phyloP scores from a whole-genome alignment of 108 stramenopile species.

The Skeletonema potamos region DNA sequence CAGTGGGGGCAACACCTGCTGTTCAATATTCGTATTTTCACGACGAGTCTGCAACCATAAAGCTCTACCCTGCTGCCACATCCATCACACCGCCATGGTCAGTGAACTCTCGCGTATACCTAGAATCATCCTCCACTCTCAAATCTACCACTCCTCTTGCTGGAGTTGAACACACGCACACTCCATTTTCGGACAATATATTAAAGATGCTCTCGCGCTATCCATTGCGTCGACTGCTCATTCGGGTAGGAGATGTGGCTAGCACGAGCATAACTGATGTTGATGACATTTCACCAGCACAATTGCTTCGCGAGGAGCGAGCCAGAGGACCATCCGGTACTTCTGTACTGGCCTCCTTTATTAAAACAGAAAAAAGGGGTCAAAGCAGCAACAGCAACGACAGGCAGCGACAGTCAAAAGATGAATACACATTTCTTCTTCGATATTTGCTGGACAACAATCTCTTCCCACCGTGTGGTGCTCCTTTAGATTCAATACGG shows the following conservation, averaged over 20 bases:
- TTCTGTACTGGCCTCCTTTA: conserved; percentile 19
- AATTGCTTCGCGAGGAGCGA: conserved; percentile 15
- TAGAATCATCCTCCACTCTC: conserved; percentile 41
- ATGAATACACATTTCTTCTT: conserved; percentile 29
- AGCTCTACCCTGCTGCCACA: conserved; percentile 10
- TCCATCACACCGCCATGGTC: conserved; percentile 13
- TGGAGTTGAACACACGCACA: conserved; percentile 9
- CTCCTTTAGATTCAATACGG: conserved; percentile 41
- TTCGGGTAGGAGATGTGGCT: conserved; percentile 34
- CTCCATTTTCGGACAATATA: conserved; percentile 36
- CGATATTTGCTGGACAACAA: conserved; percentile 34
- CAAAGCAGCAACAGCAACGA: neutral
- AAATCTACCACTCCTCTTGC: conserved; percentile 21
- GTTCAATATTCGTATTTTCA: conserved; percentile 8
- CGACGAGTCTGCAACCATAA: conserved; percentile 34
- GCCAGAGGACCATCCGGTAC: conserved; percentile 25
- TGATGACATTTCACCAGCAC: neutral
- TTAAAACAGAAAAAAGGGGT: neutral
- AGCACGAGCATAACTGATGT: neutral
- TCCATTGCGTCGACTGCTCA: conserved; percentile 24
- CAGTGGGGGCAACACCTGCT: neutral
- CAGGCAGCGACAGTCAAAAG: neutral
- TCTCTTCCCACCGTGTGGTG: conserved; percentile 42
- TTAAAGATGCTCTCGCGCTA: conserved; percentile 23
- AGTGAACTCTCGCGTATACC: conserved; percentile 23